phyloP scores from a whole-genome alignment of 148 eudicot genomes.

The Amaranthus palmeri region DNA sequence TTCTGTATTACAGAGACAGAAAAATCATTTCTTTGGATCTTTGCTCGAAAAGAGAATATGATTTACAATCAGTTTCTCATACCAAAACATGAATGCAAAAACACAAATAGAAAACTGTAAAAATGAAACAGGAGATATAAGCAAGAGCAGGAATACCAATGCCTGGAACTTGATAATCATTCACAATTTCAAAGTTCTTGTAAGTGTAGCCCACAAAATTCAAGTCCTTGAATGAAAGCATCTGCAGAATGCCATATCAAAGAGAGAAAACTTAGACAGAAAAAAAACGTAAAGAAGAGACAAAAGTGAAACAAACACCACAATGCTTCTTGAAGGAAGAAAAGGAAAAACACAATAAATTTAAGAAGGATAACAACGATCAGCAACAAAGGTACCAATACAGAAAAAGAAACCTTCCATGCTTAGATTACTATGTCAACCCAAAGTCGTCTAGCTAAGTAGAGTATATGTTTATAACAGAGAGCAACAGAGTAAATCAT shows the following conservation, averaged over 20 bases:
- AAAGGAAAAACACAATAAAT: background rate
- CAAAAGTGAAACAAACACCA: background rate
- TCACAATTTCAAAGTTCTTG: constrained; percentile 92
- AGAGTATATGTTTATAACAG: background rate
- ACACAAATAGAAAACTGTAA: background rate
- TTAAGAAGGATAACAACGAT: background rate
- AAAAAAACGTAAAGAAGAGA: background rate
- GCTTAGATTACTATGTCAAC: background rate
- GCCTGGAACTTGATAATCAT: constrained; percentile 95
- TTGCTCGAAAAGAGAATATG: background rate
- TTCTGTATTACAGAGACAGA: background rate
- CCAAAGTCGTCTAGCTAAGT: background rate
- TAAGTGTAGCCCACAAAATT: constrained; percentile 95
- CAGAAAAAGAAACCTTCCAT: background rate
- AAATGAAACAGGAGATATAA: constrained; percentile 20
- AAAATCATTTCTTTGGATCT: background rate
- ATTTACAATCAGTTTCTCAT: background rate
- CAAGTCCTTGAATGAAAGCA: constrained; percentile 91
- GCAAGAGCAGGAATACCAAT: constrained; percentile 55
- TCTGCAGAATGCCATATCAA: constrained; percentile 39
- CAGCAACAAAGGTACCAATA: background rate
- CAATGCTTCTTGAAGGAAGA: background rate
- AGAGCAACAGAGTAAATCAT: background rate
- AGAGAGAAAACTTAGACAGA: background rate
- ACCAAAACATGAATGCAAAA: constrained; percentile 6